Evolutionary conservation across 73 alveolate species (phyloP).

Genomic region (Blepharisma stoltei): DNA sequence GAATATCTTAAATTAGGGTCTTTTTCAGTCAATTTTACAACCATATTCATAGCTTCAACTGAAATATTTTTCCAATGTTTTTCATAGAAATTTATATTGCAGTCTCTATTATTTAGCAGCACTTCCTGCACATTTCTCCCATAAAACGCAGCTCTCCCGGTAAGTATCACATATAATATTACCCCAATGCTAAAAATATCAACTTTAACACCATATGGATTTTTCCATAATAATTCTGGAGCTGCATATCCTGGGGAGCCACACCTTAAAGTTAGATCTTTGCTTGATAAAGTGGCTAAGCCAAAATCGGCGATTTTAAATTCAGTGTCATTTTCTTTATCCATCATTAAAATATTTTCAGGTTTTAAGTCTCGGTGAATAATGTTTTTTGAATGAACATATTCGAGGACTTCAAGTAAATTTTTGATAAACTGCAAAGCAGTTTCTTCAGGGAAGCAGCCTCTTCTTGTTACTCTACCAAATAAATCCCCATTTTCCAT

Average conservation of each 20-base stretch:
- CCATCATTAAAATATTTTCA: constrained; percentile 27
- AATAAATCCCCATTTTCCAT: background rate
- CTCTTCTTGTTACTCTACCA: background rate
- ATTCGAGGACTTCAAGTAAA: background rate
- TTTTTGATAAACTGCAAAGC: background rate
- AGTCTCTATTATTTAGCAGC: background rate
- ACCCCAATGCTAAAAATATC: constrained; percentile 7
- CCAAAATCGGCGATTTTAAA: constrained; percentile 33
- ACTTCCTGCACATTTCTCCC: background rate
- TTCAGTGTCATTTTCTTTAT: background rate
- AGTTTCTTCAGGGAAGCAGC: background rate
- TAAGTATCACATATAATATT: background rate
- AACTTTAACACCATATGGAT: background rate
- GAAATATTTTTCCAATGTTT: constrained; percentile 10
- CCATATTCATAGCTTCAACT: background rate
- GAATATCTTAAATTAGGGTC: background rate
- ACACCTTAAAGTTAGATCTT: background rate
- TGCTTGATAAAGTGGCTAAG: constrained; percentile 15
- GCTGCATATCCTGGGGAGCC: constrained; percentile 18
- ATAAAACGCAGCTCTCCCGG: background rate
- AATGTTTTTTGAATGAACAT: constrained; percentile 5
- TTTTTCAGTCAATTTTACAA: background rate
- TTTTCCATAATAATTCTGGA: background rate
- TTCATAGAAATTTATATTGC: background rate
- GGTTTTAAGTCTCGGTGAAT: constrained; percentile 37